Percentiles rank a stretch among this genome's conserved stretches.
Evolutionary conservation across 805 yeast genomes (phyloP).

Genomic region (Wickerhamomyces ciferrii): DNA sequence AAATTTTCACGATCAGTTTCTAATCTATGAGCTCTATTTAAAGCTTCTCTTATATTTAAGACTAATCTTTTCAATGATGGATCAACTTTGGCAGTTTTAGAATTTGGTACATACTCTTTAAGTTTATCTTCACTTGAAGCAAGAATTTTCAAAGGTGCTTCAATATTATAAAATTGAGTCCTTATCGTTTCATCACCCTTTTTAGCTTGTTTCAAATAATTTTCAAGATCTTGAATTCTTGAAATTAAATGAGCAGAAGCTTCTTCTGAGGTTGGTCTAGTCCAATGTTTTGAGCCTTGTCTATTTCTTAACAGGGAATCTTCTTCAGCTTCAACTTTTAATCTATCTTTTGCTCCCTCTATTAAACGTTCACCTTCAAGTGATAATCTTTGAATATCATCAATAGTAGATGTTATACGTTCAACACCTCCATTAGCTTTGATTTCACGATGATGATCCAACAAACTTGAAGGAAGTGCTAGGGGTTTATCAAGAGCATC

Average conservation of each 20-base stretch:
- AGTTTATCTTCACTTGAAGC: slow-evolving; percentile 28
- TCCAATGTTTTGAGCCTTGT: slow-evolving; percentile 55
- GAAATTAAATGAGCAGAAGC: slow-evolving; percentile 35
- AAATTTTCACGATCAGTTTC: slow-evolving; percentile 34
- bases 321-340: slow-evolving; percentile 48
- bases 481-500: slow-evolving; percentile 53
- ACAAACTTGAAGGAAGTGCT: slow-evolving; percentile 51
- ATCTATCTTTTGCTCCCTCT: slow-evolving; percentile 37
- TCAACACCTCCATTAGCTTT: slow-evolving; percentile 46
- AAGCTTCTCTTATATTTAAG: slow-evolving; percentile 26
- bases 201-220: slow-evolving; percentile 51
- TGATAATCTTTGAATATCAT: slow-evolving; percentile 41
- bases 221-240: slow-evolving; percentile 38
- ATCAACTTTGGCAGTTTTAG: slow-evolving; percentile 24
- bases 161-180: slow-evolving; percentile 42
- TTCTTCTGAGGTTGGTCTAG: slow-evolving; percentile 37
- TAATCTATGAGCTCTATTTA: slow-evolving; percentile 27
- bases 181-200: slow-evolving; percentile 54
- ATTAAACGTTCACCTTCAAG: slow-evolving; percentile 36
- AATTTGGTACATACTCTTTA: slow-evolving; percentile 24
- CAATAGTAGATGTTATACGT: slow-evolving; percentile 34
- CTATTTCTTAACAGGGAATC: slow-evolving; percentile 46
- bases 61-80: slow-evolving; percentile 30
- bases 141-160: slow-evolving; percentile 37
- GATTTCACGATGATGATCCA: slow-evolving; percentile 51